These are phyloP conservation scores for Boletus sp. DNA, from an alignment of 1,284 basidiomycete species.

Conservation along the genomic window DNA sequence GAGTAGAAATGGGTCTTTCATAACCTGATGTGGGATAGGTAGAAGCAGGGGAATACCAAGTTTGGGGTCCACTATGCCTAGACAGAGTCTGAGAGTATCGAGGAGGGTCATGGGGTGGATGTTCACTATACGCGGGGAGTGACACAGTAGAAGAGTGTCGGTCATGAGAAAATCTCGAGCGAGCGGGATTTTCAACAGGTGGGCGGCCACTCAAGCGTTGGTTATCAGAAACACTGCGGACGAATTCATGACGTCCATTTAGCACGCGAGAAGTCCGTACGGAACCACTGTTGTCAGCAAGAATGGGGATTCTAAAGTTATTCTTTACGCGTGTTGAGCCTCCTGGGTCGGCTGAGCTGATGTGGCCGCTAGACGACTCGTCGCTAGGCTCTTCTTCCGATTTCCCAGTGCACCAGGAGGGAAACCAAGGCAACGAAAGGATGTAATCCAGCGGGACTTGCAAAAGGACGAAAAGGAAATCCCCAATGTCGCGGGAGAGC, in stretches of 20 bases:
- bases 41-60: conserved; percentile 40
- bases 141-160: conserved; percentile 22
- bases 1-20: conserved; percentile 6
- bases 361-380: conserved; percentile 5
- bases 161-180: conserved; percentile 6
- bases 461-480: conserved; percentile 56
- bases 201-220: conserved; percentile 6
- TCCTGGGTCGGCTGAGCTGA: conserved; percentile 3
- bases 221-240: conserved; percentile 23
- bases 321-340: conserved; percentile 6
- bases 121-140: conserved; percentile 29
- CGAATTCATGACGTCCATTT: conserved; percentile 7
- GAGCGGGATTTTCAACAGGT: neutral
- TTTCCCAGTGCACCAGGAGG: conserved; percentile 15
- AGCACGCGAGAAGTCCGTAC: conserved; percentile 11
- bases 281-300: conserved; percentile 4
- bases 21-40: conserved; percentile 20
- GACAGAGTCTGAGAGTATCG: conserved; percentile 27
- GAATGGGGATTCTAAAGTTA: conserved; percentile 14
- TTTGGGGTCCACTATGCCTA: conserved; percentile 27
- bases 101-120: conserved; percentile 22
- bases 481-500: conserved; percentile 53
- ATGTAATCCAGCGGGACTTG: conserved; percentile 50
- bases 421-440: conserved; percentile 41
- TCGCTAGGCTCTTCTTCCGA: conserved; percentile 13